Conservation (phyloP, 1,284 basidiomycete species). For the Coniferiporia weirii region DNA sequence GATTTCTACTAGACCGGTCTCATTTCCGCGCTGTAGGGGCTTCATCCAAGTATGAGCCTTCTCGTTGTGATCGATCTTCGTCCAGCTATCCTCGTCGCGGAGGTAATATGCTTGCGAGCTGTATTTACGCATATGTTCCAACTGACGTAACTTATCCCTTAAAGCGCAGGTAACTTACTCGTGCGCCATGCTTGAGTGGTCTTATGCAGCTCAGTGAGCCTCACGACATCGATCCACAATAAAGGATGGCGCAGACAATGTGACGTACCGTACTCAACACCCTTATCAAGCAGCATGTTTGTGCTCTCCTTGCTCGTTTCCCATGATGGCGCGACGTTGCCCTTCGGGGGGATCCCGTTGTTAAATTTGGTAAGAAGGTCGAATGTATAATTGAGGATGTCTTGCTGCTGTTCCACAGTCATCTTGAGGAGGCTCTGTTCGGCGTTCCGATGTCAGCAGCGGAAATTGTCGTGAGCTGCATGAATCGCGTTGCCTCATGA, state of each 20-base stretch:
- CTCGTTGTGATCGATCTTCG: conserved; percentile 64
- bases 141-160: conserved; percentile 1
- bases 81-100: conserved; percentile 67
- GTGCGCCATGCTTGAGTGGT: conserved; percentile 64
- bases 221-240: neutral
- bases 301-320: conserved; percentile 69
- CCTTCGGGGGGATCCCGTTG: conserved; percentile 60
- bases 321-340: conserved; percentile 76
- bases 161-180: conserved; percentile 35
- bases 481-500: conserved; percentile 47
- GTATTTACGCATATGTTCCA: conserved; percentile 18
- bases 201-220: conserved; percentile 26
- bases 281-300: conserved; percentile 65
- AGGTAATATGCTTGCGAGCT: conserved; percentile 72
- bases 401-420: conserved; percentile 63
- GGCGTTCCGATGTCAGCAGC: neutral
- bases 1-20: conserved; percentile 68
- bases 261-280: conserved; percentile 65
- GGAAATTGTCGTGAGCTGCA: neutral
- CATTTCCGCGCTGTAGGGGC: conserved; percentile 58
- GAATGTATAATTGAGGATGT: conserved; percentile 67
- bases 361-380: conserved; percentile 66
- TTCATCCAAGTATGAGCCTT: conserved; percentile 72
- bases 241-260: neutral
- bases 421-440: conserved; percentile 58